phyloP scores from a whole-genome alignment of 2,329 filamentous ascomycete genomes.

The Tolypocladium tundrense region DNA sequence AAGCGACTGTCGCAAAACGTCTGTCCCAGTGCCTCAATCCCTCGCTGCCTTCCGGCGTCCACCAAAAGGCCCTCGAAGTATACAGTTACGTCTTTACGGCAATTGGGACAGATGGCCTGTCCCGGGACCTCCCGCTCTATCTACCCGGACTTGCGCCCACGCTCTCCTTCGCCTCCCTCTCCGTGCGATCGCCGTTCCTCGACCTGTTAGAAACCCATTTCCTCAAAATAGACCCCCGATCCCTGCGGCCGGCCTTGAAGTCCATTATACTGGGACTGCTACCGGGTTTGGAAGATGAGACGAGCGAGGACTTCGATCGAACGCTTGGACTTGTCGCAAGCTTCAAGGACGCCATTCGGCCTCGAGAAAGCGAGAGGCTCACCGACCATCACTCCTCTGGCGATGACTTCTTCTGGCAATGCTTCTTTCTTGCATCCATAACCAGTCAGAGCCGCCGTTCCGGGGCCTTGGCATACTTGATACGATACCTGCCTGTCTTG shows the following conservation, averaged over 20 bases:
- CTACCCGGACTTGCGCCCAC: conserved; percentile 82
- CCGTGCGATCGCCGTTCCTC: conserved; percentile 77
- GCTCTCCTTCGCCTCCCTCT: conserved; percentile 87
- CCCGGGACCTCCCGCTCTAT: conserved; percentile 75
- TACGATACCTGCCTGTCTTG: conserved; percentile 57
- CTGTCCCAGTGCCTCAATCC: conserved; percentile 93
- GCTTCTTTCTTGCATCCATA: conserved; percentile 86
- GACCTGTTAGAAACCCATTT: conserved; percentile 75
- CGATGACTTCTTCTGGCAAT: conserved; percentile 96
- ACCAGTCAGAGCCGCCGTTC: conserved; percentile 77
- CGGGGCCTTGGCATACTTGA: conserved; percentile 79
- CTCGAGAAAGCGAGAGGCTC: conserved; percentile 37
- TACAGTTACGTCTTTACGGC: conserved; percentile 82
- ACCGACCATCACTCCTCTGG: conserved; percentile 46
- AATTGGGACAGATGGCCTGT: conserved; percentile 71
- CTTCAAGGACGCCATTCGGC: conserved; percentile 59
- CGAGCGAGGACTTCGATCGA: conserved; percentile 91
- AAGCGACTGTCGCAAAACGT: conserved; percentile 74
- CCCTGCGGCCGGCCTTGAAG: conserved; percentile 80
- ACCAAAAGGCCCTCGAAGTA: conserved; percentile 93
- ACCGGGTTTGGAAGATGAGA: conserved; percentile 89
- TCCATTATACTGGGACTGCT: conserved; percentile 81
- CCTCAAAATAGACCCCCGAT: conserved; percentile 56
- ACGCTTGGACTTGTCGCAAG: conserved; percentile 70
- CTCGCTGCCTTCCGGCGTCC: conserved; percentile 84